Conservation (phyloP, 2,329 filamentous ascomycete species). For the Talaromyces rugulosus region DNA sequence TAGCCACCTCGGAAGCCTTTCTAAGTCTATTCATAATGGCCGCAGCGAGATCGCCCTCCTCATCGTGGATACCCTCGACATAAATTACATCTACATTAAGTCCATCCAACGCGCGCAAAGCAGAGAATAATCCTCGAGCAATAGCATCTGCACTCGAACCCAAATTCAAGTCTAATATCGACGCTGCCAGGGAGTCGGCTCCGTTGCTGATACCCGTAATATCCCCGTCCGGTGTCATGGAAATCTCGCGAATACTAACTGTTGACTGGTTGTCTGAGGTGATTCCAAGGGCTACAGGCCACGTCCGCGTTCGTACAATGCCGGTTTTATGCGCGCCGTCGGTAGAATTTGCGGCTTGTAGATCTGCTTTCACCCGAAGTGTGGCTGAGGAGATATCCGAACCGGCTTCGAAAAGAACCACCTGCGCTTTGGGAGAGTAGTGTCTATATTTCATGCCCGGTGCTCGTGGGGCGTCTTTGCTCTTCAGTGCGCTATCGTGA, state of each 20-base stretch:
- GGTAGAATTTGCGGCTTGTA: slow-evolving; percentile 25
- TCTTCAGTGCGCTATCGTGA: slow-evolving; percentile 67
- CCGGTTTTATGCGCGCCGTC: slow-evolving; percentile 27
- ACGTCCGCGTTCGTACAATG: slow-evolving; percentile 37
- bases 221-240: not conserved
- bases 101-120: slow-evolving; percentile 78
- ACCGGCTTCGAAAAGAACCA: slow-evolving; percentile 72
- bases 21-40: slow-evolving; percentile 81
- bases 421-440: slow-evolving; percentile 85
- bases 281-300: slow-evolving; percentile 28
- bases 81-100: slow-evolving; percentile 76
- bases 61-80: slow-evolving; percentile 76
- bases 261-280: slow-evolving; percentile 6
- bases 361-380: slow-evolving; percentile 29
- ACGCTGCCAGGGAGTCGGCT: not conserved
- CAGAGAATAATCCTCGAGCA: slow-evolving; percentile 82
- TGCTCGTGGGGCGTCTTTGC: slow-evolving; percentile 66
- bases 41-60: slow-evolving; percentile 72
- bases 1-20: slow-evolving; percentile 64
- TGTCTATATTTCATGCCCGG: slow-evolving; percentile 99
- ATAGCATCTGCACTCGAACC: slow-evolving; percentile 68
- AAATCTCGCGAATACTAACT: not conserved
- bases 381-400: slow-evolving; percentile 24
- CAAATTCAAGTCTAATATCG: slow-evolving; percentile 66
- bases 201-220: not conserved